Percentiles rank a stretch among this genome's conserved stretches.
Evolutionary conservation across 805 yeast genomes (phyloP).

Genomic region (Spathaspora sp.): DNA sequence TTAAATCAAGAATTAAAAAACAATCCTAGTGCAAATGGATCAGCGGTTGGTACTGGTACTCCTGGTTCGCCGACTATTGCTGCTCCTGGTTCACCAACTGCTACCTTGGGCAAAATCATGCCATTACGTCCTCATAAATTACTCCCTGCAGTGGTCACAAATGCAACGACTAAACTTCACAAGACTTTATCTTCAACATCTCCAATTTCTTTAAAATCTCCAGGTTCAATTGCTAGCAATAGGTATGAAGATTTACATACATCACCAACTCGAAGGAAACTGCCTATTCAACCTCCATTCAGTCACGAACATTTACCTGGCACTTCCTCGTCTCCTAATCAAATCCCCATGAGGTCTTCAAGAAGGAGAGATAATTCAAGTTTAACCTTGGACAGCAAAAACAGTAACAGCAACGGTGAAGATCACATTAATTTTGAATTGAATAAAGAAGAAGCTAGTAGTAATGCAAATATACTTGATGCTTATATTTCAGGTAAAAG

Average conservation of each 20-base stretch:
- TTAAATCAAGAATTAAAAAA: not conserved
- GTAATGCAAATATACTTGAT: not conserved
- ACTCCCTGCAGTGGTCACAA: not conserved
- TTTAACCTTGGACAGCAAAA: not conserved
- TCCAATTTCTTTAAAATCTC: not conserved
- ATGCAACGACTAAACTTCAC: not conserved
- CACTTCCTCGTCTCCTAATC: not conserved
- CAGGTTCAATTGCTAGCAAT: not conserved
- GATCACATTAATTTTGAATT: too few relatives aligned
- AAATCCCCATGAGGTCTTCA: constrained; percentile 18
- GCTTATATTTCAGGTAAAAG: not conserved
- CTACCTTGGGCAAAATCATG: not conserved
- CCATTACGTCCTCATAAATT: not conserved
- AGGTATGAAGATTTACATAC: not conserved
- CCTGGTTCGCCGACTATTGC: too few relatives aligned
- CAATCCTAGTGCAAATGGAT: not conserved
- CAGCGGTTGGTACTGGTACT: not conserved
- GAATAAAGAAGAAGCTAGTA: too few relatives aligned
- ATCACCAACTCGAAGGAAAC: constrained; percentile 1
- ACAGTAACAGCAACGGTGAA: not conserved
- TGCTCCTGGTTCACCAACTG: not conserved
- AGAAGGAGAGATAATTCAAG: constrained; percentile 15
- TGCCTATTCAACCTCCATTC: not conserved
- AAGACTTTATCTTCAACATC: not conserved
- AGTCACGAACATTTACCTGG: not conserved